Base-by-base conservation (phyloP, 805 yeast genomes). In the Monosporozyma servazzii region DNA sequence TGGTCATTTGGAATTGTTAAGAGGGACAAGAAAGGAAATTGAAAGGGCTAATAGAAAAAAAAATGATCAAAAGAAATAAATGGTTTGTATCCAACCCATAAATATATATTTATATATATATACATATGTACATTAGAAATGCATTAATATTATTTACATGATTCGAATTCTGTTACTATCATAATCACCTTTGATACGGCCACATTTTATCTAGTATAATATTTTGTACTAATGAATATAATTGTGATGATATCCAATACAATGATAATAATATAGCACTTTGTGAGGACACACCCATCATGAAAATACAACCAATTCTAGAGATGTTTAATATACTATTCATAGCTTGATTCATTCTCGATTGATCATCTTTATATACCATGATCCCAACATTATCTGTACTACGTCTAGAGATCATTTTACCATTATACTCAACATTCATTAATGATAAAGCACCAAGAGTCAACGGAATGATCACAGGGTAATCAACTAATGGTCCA, bases 241-340 rank as follows among this genome's bases (percentile, higher is more conserved):
- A 58, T 63, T 88, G 90, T 0, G 96, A 88, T 45, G 91, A 81
- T 30, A 88, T 75, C 99, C 98, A 91, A 68, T 90, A 91, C n/a
- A 88, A 64, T 0, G 84, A 79, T 36, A 90, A 70, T 0, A 95
- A 88, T 29, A 83, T 72, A 0, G 98, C 96, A 0, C 96, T 95
- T 60, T 89, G 93, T 41, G 89, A 79, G 0, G 96, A 75, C 18
- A 89, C 73, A 5, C 88, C 89, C 84, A 88, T 88, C 68, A 91
- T 73, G 56, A 87, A 80, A 1, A 89, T 80, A 49, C 86, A 80
- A 21, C 91, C 81, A 56, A 87, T 73, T 59, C 96, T 74, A 2
- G 95, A 79, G 1, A 86, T 61, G 54, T 81, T 88, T 50, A 86
- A 75, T 36, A 90, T 61, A 2, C 88, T 76, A 13, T 57, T 57